A percentile compares a stretch with the other conserved stretches of the same genome.
Evolutionary conservation across 148 eudicot genomes (phyloP).

Genomic region (Nepenthes gracilis): DNA sequence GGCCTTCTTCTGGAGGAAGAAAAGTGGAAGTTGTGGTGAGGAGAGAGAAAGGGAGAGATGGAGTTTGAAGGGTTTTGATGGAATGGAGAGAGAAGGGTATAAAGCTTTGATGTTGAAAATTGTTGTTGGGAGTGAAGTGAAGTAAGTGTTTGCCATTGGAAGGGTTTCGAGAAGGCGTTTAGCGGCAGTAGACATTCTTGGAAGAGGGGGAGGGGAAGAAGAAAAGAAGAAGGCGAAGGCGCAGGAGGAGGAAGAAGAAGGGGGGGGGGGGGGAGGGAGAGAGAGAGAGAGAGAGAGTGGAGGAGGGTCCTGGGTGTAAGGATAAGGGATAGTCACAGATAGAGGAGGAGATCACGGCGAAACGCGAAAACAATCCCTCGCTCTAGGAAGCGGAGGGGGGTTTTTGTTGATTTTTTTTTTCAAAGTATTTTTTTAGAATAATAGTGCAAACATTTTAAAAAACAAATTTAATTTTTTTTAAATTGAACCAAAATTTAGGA

Average conservation of each 20-base stretch:
- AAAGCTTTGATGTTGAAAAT: slow-evolving; percentile 21
- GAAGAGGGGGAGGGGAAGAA: neutral
- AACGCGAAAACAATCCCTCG: too few relatives aligned
- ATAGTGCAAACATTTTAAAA: too few relatives aligned
- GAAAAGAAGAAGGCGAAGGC: neutral
- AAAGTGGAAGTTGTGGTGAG: slow-evolving; percentile 7
- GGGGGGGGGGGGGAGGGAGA: too few relatives aligned
- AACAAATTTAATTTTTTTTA: too few relatives aligned
- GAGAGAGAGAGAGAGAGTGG: too few relatives aligned
- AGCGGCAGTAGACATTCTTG: slow-evolving; percentile 25
- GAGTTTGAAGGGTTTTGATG: slow-evolving; percentile 40
- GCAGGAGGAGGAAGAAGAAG: neutral
- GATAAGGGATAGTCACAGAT: too few relatives aligned
- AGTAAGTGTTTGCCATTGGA: slow-evolving; percentile 30
- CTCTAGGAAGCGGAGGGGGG: too few relatives aligned
- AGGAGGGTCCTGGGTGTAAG: too few relatives aligned
- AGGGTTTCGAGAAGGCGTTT: slow-evolving; percentile 29
- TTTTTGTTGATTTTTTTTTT: too few relatives aligned
- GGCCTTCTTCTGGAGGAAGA: slow-evolving; percentile 19
- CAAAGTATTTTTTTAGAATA: too few relatives aligned
- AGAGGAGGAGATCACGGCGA: too few relatives aligned
- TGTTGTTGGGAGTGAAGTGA: slow-evolving; percentile 29
- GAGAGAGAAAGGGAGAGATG: slow-evolving; percentile 23
- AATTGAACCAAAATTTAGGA: too few relatives aligned
- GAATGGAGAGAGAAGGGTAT: slow-evolving; percentile 17